Evolutionary conservation across 2,329 filamentous ascomycete genomes (phyloP).

Genomic region (Talaromyces amestolkiae): DNA sequence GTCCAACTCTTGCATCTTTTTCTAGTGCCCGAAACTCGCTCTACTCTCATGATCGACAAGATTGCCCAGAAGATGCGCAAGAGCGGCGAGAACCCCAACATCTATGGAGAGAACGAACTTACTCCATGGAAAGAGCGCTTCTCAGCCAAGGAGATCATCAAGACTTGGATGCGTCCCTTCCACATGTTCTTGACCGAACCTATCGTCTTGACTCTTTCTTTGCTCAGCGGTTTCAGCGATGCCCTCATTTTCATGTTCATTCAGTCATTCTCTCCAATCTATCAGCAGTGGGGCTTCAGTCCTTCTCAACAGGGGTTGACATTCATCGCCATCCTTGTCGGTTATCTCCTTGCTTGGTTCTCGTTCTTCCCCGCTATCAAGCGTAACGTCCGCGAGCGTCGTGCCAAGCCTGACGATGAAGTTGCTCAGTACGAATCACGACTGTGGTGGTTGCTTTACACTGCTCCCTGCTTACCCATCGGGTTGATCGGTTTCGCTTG

Average conservation of each 20-base stretch:
- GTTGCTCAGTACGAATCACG: slow-evolving; percentile 65
- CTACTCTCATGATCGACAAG: slow-evolving; percentile 72
- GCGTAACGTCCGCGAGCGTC: slow-evolving; percentile 47
- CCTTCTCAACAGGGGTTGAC: slow-evolving; percentile 49
- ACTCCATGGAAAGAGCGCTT: slow-evolving; percentile 60
- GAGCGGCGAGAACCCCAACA: slow-evolving; percentile 55
- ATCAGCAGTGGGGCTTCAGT: slow-evolving; percentile 58
- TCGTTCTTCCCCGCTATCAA: slow-evolving; percentile 57
- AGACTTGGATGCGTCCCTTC: slow-evolving; percentile 61
- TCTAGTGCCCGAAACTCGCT: slow-evolving; percentile 73
- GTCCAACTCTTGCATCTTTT: slow-evolving; percentile 67
- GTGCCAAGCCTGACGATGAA: slow-evolving; percentile 49
- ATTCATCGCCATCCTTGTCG: slow-evolving; percentile 57
- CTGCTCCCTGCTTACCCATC: slow-evolving; percentile 58
- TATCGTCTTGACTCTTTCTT: slow-evolving; percentile 60
- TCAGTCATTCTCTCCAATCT: slow-evolving; percentile 60
- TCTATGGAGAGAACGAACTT: slow-evolving; percentile 72
- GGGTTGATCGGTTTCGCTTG: slow-evolving; percentile 64
- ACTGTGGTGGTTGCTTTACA: slow-evolving; percentile 60
- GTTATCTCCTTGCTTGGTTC: slow-evolving; percentile 60
- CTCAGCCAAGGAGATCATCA: slow-evolving; percentile 55
- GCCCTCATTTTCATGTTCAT: slow-evolving; percentile 67
- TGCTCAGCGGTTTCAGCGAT: slow-evolving; percentile 63
- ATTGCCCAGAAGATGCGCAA: slow-evolving; percentile 73
- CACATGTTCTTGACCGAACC: slow-evolving; percentile 64